Evolutionary conservation across 768 basidiomycete species (phyloP).

Genomic region (Coprinopsis sp.): DNA sequence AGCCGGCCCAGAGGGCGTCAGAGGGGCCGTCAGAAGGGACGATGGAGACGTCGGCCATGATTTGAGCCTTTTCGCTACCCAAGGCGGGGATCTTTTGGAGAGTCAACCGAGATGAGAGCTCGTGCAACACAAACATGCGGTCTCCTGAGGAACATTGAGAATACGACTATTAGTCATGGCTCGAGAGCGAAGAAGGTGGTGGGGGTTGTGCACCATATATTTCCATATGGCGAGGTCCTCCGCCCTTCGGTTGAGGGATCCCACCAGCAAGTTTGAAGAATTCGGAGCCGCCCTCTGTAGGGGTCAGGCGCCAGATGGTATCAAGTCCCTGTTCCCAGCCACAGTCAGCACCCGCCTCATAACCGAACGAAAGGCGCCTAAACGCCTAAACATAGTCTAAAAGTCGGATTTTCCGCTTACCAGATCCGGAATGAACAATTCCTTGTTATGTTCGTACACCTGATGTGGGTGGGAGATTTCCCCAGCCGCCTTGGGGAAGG

Average conservation of each 20-base stretch:
- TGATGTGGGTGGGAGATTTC: slow-evolving; percentile 62
- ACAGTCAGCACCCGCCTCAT: too few relatives aligned
- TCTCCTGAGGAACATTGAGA: slow-evolving; percentile 29
- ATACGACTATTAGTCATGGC: not conserved
- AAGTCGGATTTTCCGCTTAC: slow-evolving; percentile 28
- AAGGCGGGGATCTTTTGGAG: slow-evolving; percentile 53
- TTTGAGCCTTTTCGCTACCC: slow-evolving; percentile 44
- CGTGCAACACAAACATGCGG: slow-evolving; percentile 50
- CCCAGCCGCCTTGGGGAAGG: slow-evolving; percentile 46
- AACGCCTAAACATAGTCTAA: slow-evolving; percentile 1
- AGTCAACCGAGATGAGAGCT: slow-evolving; percentile 52
- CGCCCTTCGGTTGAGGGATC: slow-evolving; percentile 57
- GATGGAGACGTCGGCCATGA: slow-evolving; percentile 48
- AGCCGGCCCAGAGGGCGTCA: slow-evolving; percentile 43
- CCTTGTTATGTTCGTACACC: slow-evolving; percentile 49
- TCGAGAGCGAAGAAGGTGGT: not conserved
- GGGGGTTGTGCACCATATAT: slow-evolving; percentile 23
- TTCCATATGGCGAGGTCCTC: slow-evolving; percentile 51
- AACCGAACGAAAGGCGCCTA: not conserved
- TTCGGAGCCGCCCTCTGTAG: slow-evolving; percentile 30
- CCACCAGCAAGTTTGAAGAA: slow-evolving; percentile 52
- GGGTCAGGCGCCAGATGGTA: slow-evolving; percentile 61
- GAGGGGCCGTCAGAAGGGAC: slow-evolving; percentile 33
- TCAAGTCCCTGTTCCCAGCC: slow-evolving; percentile 74
- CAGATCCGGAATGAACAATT: slow-evolving; percentile 63